Base-by-base conservation (phyloP, 1,284 basidiomycete genomes). In the Termitomyces sp. region DNA sequence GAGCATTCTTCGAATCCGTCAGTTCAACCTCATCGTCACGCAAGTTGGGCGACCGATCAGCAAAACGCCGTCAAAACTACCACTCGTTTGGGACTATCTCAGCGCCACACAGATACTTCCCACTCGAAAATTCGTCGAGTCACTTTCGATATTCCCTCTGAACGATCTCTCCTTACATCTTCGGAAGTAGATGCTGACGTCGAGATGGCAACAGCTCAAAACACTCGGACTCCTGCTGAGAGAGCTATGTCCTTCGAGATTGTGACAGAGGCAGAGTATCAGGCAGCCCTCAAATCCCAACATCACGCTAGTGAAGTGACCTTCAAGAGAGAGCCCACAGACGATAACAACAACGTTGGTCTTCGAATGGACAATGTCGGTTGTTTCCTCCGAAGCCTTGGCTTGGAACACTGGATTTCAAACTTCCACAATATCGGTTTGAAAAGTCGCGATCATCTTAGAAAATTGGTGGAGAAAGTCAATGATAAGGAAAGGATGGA, bases 401-500 rank as follows among this genome's bases (percentile, higher is more conserved):
- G 24, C 7, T 9, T 46, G 11, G 45, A 37, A 10, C 19, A 18
- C 26, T 46, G 34, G 34, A 28, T 46, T 26, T 9, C 45, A 10
- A 26, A 46, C 10, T 46, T 46, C 24, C 45, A 46, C 7, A 3
- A 26, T 7, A 5, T 46, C 24, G 45, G 45, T 18, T 10, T 46
- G 3, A 46, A 46, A 26, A 46, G 34, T 14, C 45, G 45, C 24
- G 34, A 46, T 1, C 39, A 55, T 48, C 50, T 55, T 11, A 16
- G 13, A 11, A 40, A 41, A 4, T 19, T 53, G 26, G 35, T 31
- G 2, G 19, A 38, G 7, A 52, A 37, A 19, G 41, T 42, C n/a
- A 44, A 46, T n/a, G 33, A 53, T 24, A 26, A 19, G n/a, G 50
- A 38, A 30, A 44, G 50, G 39, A 49, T 44, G 46, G 42, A 53